Conservation (phyloP, 129 eudicot genomes). For the Pulicaria dysenterica region DNA sequence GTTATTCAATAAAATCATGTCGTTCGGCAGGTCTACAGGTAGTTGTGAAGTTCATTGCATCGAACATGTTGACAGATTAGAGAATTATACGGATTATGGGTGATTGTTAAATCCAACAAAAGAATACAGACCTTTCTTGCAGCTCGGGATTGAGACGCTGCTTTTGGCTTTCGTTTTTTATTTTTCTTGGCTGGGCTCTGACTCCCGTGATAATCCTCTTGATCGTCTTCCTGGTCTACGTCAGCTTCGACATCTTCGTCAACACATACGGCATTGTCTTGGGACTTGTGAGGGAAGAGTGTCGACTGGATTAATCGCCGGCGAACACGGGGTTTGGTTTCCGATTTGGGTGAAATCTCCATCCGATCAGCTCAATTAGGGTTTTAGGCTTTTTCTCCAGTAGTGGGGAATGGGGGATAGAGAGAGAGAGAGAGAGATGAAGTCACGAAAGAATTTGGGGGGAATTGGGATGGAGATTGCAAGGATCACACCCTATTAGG, state of each 20-base stretch:
- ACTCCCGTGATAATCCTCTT: constrained; percentile 45
- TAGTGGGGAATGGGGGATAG: constrained; percentile 17
- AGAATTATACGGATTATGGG: background rate
- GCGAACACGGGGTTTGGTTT: constrained; percentile 38
- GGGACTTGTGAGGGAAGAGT: constrained; percentile 59
- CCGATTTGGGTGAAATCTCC: constrained; percentile 45
- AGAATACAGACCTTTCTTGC: constrained; percentile 45
- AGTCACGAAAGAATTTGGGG: background rate
- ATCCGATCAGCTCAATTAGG: constrained; percentile 50
- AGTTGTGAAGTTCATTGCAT: background rate
- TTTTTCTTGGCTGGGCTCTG: constrained; percentile 31
- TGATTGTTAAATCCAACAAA: background rate
- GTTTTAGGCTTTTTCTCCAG: constrained; percentile 22
- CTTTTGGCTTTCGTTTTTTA: constrained; percentile 46
- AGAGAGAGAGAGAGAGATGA: constrained; percentile 6
- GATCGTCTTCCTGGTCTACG: constrained; percentile 44
- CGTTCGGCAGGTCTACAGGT: too few species aligned
- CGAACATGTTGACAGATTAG: background rate
- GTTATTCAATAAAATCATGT: background rate
- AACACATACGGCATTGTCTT: constrained; percentile 31
- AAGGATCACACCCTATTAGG: constrained; percentile 13
- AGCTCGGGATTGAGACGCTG: constrained; percentile 36
- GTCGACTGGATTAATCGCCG: constrained; percentile 82
- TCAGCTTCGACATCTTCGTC: constrained; percentile 38
- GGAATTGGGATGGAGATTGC: constrained; percentile 16